Base-by-base conservation (phyloP, 768 basidiomycete genomes). In the Russula earlei region DNA sequence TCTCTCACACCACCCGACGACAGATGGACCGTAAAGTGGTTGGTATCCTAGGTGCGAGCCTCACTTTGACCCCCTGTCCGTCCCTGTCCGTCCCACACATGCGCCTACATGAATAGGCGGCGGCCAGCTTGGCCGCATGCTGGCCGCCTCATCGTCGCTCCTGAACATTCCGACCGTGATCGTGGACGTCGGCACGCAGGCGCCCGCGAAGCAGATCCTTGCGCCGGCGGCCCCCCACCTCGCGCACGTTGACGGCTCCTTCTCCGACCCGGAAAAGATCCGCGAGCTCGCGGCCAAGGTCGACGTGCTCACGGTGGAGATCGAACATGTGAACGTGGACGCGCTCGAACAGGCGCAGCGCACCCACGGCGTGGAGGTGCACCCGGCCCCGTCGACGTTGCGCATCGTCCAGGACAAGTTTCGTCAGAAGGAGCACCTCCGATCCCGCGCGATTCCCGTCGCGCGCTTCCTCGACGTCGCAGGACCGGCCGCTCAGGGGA, bases 121-220 rank as follows among this genome's bases (percentile, higher is more conserved):
- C 36, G 94, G 95, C 60, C 95, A 98, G 71, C 82, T 99, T 24
- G 95, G 95, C 24, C 91, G 95, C 22, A 99, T 99, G 96, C 79
- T 99, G 14, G 89, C 86, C 4, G 84, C 85, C 31, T 84, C 94
- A 0, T 94, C 95, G 3, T 85, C 93, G 2, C 77, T 91, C 31
- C 78, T 98, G 48, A 89, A 92, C 65, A 76, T 96, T 63, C 80
- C 85, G 38, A 73, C 94, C 17, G 70, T 92, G 31, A 81, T 96
- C 60, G 85, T 99, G 34, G 96, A 96, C 66, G 79, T 82, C 10
- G 91, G 90, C 14, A 74, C 78, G n/a, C 67, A 78, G 54, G 80
- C 78, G 0, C 96, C 95, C 0, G 96, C 95, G 9, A 99, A 98
- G 69, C 94, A 95, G 67, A 73, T 95, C 61, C 62, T 89, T 33